Percentiles rank a stretch among this genome's conserved stretches.
Evolutionary conservation across 2,329 filamentous ascomycete genomes (phyloP).

Genomic region (Microdochium paspali): DNA sequence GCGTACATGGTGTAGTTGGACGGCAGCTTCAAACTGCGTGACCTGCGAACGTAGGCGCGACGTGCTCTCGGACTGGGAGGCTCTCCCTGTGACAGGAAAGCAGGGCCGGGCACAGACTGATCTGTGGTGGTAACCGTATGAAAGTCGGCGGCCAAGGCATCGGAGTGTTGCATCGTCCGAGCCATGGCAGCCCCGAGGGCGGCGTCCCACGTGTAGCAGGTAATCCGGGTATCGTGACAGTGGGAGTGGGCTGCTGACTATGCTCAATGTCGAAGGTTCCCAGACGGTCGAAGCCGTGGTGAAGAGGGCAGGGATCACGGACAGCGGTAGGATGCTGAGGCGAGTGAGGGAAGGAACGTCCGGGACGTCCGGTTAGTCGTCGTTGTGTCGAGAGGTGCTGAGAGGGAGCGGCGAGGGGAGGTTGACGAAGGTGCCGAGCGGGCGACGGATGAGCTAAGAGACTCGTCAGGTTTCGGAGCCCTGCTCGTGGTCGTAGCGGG

Average conservation of each 20-base stretch:
- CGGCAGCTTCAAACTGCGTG: not conserved
- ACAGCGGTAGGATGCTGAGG: too few relatives aligned
- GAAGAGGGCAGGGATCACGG: not conserved
- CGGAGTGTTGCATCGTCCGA: not conserved
- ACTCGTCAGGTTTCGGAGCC: slow-evolving; percentile 1
- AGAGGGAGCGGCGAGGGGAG: not conserved
- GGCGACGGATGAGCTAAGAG: not conserved
- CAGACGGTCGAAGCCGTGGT: not conserved
- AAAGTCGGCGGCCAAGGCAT: not conserved
- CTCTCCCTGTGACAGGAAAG: not conserved
- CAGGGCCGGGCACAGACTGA: not conserved
- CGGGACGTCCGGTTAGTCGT: too few relatives aligned
- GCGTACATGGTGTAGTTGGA: not conserved
- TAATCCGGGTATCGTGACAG: not conserved
- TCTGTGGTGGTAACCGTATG: not conserved
- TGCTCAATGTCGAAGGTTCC: not conserved
- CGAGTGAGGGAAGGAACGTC: too few relatives aligned
- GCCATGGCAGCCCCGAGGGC: not conserved
- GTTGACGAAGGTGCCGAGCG: not conserved
- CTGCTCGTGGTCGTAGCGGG: not conserved
- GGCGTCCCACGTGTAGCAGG: not conserved
- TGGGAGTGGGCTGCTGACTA: not conserved
- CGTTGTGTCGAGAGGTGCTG: not conserved
- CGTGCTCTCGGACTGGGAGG: not conserved
- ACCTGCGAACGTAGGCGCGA: not conserved